Base-by-base conservation (phyloP, 768 basidiomycete species). In the Lyophyllum atratum region DNA sequence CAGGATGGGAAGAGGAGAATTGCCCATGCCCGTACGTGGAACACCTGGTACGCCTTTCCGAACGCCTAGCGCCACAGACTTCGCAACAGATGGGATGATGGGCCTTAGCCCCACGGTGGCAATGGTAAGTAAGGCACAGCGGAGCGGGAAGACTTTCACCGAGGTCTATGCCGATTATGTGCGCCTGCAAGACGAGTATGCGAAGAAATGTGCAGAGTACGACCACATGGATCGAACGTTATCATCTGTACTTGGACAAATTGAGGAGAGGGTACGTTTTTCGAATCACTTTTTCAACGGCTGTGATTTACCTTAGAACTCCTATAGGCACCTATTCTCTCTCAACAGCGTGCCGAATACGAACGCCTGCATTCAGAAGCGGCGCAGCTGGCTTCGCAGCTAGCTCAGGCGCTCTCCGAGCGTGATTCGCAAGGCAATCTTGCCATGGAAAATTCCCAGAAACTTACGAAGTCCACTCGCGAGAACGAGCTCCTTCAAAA, bases 91-190 rank as follows among this genome's bases (percentile, higher is more conserved):
- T 37, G 79, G 80, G 9, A 82, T 87, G 74, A 74, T 89, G 67
- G 84, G 86, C 43, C 74, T 95, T 17, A 94, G 92, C 66, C 93
- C 95, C 1, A 92, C 95, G 0, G 90, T 95, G 12, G 88, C 90
- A 4, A 85, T 96, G 76, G 93, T 89, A 7, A 87, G 87, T 72
- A 85, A 80, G 59, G 83, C 88, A 21, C 93, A 95, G 74, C 86
- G 84, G 70, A 83, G 79, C 25, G 93, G 92, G 26, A 92, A 91
- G 79, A 91, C 90, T 1, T 96, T 96, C 74, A 96, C 96, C 0
- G 92, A 97, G 66, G 88, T 98, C 21, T 98, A 97, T 69, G 83
- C 90, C 15, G 93, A 97, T 67, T 93, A 93, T 62, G 86, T 96
- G 33, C 83, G 85, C 52, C 80, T 95, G 39, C 89, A 97, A 69